Conservation (phyloP, 2,329 filamentous ascomycete genomes). For the Beauveria asiatica region DNA sequence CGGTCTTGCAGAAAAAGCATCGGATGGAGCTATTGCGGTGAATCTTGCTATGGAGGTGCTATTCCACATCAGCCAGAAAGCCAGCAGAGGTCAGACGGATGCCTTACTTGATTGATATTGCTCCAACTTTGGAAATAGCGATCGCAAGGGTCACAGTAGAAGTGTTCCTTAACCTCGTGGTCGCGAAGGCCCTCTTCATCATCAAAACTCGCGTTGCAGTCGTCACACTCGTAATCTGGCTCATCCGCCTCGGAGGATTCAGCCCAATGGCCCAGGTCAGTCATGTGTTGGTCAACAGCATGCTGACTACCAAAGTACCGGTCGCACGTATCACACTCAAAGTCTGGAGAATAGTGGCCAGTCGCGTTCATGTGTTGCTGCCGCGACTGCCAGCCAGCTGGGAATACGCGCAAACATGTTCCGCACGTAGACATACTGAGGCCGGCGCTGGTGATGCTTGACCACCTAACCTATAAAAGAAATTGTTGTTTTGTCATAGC, state of each 20-base stretch:
- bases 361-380: constrained; percentile 5
- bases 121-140: not conserved
- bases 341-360: constrained; percentile 13
- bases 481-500: not conserved
- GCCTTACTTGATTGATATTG: not conserved
- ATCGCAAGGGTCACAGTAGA: not conserved
- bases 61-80: not conserved
- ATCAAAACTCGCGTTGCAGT: not conserved
- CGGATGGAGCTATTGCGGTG: not conserved
- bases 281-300: not conserved
- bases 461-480: no score
- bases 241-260: not conserved
- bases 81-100: not conserved
- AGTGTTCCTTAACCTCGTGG: not conserved
- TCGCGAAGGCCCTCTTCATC: not conserved
- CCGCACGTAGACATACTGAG: not conserved
- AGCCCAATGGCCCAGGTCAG: not conserved
- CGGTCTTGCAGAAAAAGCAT: not conserved
- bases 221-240: not conserved
- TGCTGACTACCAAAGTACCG: not conserved
- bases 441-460: no score
- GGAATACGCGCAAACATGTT: not conserved
- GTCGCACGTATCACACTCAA: not conserved
- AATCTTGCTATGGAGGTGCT: not conserved
- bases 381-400: constrained; percentile 11